These are phyloP conservation scores for Vararia minispora DNA, from an alignment of 768 basidiomycete genomes.

Conservation along the genomic window DNA sequence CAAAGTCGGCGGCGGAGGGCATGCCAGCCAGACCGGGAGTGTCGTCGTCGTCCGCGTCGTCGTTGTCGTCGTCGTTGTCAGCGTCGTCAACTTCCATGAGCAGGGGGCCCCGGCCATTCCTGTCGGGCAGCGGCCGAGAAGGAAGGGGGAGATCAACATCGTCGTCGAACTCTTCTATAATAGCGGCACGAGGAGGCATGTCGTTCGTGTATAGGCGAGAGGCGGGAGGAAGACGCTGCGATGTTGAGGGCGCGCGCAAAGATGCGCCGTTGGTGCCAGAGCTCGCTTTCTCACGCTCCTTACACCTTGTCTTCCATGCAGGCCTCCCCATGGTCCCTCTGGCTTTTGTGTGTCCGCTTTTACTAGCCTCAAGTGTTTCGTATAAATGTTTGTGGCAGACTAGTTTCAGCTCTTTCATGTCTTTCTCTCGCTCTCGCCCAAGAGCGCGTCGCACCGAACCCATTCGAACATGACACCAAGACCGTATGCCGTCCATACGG, in stretches of 20 bases:
- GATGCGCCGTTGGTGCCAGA: conserved; percentile 1
- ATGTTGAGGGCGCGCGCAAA: neutral
- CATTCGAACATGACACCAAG: conserved; percentile 11
- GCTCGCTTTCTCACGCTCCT: conserved; percentile 9
- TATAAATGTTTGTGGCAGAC: conserved; percentile 1
- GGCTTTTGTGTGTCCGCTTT: conserved; percentile 4
- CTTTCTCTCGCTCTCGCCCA: conserved; percentile 5
- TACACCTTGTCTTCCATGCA: conserved; percentile 3
- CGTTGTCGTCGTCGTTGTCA: conserved; percentile 30
- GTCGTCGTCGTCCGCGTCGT: conserved; percentile 16
- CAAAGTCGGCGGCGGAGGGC: conserved; percentile 43
- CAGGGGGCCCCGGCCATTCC: conserved; percentile 62
- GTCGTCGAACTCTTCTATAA: conserved; percentile 83
- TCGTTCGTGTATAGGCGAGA: neutral
- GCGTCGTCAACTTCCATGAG: conserved; percentile 53
- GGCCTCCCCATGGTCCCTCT: conserved; percentile 1
- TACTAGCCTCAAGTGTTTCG: neutral
- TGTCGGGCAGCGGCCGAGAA: conserved; percentile 48
- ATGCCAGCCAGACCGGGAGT: conserved; percentile 26
- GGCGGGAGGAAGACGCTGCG: neutral
- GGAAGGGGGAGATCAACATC: conserved; percentile 87
- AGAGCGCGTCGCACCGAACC: neutral
- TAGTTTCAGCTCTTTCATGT: conserved; percentile 4
- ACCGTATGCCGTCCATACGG: conserved; percentile 18
- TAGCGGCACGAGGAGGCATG: conserved; percentile 64